Base-by-base conservation (phyloP, 1,284 basidiomycete genomes). In the Leucoagaricus sp. region DNA sequence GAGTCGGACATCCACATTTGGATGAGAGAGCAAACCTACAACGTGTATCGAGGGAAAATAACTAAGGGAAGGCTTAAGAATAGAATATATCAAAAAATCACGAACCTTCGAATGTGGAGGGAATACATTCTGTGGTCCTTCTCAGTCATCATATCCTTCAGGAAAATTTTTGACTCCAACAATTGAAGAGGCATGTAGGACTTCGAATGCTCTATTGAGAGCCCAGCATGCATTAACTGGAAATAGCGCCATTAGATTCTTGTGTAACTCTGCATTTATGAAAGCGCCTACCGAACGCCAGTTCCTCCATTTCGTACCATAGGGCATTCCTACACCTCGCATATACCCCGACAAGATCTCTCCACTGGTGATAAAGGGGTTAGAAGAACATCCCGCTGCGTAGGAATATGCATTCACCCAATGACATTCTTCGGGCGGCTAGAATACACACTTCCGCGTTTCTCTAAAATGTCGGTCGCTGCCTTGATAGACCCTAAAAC, bases 391-490 rank as follows among this genome's bases (percentile, higher is more conserved):
- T 7, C 7, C 31, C 31, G 50, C 31, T 36, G 31, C 13, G 10
- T 9, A 34, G 15, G 12, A 15, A 46, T 63, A 26, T 13, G 19
- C 9, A 66, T 67, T 38, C 61, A 71, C 70, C 65, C 71, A 60
- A 73, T 65, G 36, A 73, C 69, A 34, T 64, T 67, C 10, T 69
- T 59, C 1, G 75, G 74, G n/a, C 74, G 64, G 42, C 70, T 72
- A 3, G 73, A 75, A 57, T 75, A 75, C 10, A 74, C 73, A 33
- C 66, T 67, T 8, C 70, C 68, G 17, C 67, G 65, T 55, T 70
- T 74, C 23, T 76, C 73, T 5, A 76, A 61, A 3, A 75, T 62
- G 34, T 75, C 73, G 8, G 62, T 66, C 2, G 70, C 68, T 2
- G 62, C 64, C 41, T 71, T 62, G 4, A 65, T 49, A 15, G 63